These are phyloP conservation scores for Volvox carteri DNA, from an alignment of 163 green algal species.

Conservation along the genomic window DNA sequence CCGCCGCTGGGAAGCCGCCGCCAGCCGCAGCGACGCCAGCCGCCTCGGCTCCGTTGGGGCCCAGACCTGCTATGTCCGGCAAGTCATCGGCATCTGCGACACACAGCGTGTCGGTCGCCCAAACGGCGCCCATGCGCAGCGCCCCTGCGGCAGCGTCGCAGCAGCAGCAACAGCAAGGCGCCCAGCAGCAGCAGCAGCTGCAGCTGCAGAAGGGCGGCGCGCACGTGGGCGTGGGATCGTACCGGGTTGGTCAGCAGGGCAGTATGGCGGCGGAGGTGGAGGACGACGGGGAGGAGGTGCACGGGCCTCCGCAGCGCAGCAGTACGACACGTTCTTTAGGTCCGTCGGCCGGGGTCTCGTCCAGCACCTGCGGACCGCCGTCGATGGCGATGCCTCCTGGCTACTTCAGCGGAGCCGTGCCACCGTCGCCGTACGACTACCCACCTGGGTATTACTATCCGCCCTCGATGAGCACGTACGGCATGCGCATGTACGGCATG, in stretches of 20 bases:
- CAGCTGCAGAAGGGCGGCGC: not conserved
- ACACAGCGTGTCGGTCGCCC: constrained; percentile 13
- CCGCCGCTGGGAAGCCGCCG: not conserved
- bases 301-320: constrained; percentile 32
- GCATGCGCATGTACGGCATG: constrained; percentile 25
- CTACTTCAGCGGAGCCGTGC: not conserved
- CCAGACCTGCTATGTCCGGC: constrained; percentile 15
- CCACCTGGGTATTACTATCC: constrained; percentile 27
- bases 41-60: constrained; percentile 8
- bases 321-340: not conserved
- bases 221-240: not conserved
- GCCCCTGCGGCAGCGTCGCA: not conserved
- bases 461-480: not conserved
- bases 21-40: not conserved
- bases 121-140: not conserved
- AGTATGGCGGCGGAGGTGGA: constrained; percentile 43
- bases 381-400: not conserved
- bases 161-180: not conserved
- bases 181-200: not conserved
- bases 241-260: constrained; percentile 19
- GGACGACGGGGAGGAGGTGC: constrained; percentile 52
- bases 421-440: constrained; percentile 35
- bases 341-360: not conserved
- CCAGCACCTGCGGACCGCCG: not conserved
- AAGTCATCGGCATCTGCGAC: not conserved